Evolutionary conservation across 768 basidiomycete genomes (phyloP).

Genomic region (Suillus subalutaceus): DNA sequence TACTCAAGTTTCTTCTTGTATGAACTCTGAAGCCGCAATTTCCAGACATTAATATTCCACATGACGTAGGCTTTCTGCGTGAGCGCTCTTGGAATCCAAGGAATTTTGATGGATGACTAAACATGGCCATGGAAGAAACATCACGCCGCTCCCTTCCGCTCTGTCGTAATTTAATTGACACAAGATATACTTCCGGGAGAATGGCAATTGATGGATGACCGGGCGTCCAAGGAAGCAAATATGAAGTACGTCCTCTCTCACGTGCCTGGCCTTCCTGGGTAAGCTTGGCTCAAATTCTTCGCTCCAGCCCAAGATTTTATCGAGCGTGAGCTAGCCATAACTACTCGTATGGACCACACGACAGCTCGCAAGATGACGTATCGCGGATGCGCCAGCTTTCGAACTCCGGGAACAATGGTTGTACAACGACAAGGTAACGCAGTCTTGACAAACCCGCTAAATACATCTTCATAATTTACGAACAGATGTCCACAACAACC

Average conservation of each 20-base stretch:
- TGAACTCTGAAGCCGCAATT: not conserved
- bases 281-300: not conserved
- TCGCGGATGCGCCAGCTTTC: slow-evolving; percentile 31
- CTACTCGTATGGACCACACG: slow-evolving; percentile 29
- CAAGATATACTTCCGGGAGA: slow-evolving; percentile 42
- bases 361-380: slow-evolving; percentile 28
- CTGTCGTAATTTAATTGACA: slow-evolving; percentile 38
- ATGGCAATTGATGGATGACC: slow-evolving; percentile 46
- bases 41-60: slow-evolving; percentile 41
- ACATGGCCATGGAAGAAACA: slow-evolving; percentile 36
- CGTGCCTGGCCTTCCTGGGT: slow-evolving; percentile 43
- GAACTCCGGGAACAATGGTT: slow-evolving; percentile 41
- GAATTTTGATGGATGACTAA: slow-evolving; percentile 48
- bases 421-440: slow-evolving; percentile 43
- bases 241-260: slow-evolving; percentile 44
- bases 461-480: not conserved
- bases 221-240: slow-evolving; percentile 39
- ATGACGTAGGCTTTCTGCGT: slow-evolving; percentile 44
- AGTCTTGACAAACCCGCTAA: not conserved
- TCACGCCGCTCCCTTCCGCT: slow-evolving; percentile 35
- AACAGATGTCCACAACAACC: slow-evolving; percentile 43
- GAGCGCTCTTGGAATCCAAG: slow-evolving; percentile 37
- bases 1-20: not conserved
- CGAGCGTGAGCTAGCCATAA: slow-evolving; percentile 33
- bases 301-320: not conserved